Conservation (phyloP, 495 filamentous ascomycete species). For the Hypomontagnella submonticulosa region DNA sequence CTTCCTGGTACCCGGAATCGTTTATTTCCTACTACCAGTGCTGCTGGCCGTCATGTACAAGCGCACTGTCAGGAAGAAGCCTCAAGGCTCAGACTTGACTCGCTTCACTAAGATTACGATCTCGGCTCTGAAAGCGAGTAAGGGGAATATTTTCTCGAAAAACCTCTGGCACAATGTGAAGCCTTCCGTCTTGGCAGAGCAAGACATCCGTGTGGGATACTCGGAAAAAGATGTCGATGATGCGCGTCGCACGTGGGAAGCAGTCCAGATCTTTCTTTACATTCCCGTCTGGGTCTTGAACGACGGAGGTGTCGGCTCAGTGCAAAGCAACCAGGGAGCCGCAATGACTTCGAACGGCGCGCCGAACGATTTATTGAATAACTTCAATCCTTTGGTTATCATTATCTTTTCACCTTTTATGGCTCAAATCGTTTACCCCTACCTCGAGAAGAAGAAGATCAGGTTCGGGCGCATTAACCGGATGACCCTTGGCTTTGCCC, state of each 20-base stretch:
- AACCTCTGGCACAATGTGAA: slow-evolving; percentile 62
- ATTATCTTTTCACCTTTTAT: slow-evolving; percentile 74
- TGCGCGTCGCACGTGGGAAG: slow-evolving; percentile 58
- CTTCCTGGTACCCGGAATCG: slow-evolving; percentile 63
- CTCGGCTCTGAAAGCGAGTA: slow-evolving; percentile 54
- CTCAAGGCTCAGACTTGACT: slow-evolving; percentile 55
- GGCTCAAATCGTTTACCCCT: slow-evolving; percentile 69
- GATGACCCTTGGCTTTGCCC: slow-evolving; percentile 72
- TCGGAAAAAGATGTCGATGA: slow-evolving; percentile 63
- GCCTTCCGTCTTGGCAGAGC: slow-evolving; percentile 56
- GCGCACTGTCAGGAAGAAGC: slow-evolving; percentile 51
- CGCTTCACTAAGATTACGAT: slow-evolving; percentile 53
- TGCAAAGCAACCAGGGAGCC: slow-evolving; percentile 58
- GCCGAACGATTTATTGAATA: slow-evolving; percentile 71
- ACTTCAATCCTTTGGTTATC: slow-evolving; percentile 72
- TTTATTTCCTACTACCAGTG: slow-evolving; percentile 61
- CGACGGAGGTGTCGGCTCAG: slow-evolving; percentile 60
- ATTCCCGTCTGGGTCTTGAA: slow-evolving; percentile 64
- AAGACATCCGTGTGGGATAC: slow-evolving; percentile 54
- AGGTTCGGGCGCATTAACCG: slow-evolving; percentile 71
- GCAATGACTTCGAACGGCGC: slow-evolving; percentile 66
- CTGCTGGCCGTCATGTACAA: slow-evolving; percentile 57
- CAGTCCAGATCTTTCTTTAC: slow-evolving; percentile 65
- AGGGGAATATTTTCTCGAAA: slow-evolving; percentile 59
- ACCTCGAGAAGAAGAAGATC: slow-evolving; percentile 66